Evolutionary conservation across 2,329 filamentous ascomycete species (phyloP).

Genomic region (Cadophora sp.): DNA sequence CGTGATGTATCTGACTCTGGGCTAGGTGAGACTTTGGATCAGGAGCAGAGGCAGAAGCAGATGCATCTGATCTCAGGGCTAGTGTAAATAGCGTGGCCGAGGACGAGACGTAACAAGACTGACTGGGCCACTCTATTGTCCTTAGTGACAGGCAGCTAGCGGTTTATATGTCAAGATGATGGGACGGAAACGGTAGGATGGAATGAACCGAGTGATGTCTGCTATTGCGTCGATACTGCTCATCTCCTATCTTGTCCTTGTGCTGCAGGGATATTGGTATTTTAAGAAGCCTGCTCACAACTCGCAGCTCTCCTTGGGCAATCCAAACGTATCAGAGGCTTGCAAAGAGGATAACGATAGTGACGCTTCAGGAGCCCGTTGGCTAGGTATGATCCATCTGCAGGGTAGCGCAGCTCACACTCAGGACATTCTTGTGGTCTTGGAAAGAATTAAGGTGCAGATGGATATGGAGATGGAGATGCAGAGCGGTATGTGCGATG

Average conservation of each 20-base stretch:
- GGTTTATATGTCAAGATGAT: background rate
- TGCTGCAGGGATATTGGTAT: background rate
- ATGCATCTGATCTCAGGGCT: background rate
- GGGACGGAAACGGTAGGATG: background rate
- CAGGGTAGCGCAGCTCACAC: background rate
- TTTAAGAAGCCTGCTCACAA: background rate
- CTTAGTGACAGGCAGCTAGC: background rate
- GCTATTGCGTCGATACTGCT: background rate
- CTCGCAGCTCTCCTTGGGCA: background rate
- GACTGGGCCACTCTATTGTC: background rate
- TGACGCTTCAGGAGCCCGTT: constrained; percentile 7
- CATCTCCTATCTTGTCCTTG: background rate
- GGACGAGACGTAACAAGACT: background rate
- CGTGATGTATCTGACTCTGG: background rate
- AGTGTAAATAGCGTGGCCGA: background rate
- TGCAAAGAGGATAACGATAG: constrained; percentile 1
- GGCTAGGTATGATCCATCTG: background rate
- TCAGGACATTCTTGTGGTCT: constrained; percentile 1
- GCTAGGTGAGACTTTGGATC: background rate
- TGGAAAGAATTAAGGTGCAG: constrained; percentile 4
- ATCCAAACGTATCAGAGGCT: constrained; percentile 1
- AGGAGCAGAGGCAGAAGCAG: background rate
- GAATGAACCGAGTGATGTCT: background rate
- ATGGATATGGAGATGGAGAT: background rate
- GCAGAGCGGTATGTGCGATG: constrained; percentile 19